These are phyloP conservation scores for Anthostomella pinea DNA, from an alignment of 2,329 filamentous ascomycete genomes.

Conservation along the genomic window DNA sequence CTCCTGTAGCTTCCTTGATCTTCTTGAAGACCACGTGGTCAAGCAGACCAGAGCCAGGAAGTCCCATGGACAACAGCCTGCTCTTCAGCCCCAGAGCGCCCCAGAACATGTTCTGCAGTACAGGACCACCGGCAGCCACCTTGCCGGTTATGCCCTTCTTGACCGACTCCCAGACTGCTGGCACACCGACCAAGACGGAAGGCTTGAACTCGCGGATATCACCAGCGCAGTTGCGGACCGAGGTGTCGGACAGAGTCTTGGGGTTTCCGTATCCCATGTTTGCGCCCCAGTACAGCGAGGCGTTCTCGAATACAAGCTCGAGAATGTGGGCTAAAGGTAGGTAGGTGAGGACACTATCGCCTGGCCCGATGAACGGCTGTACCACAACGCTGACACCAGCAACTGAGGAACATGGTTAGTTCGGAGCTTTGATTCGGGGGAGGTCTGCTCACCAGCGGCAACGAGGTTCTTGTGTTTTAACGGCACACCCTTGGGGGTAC, in stretches of 20 bases:
- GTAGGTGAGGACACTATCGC: conserved; percentile 78
- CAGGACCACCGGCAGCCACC: conserved; percentile 63
- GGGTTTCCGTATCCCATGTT: conserved; percentile 89
- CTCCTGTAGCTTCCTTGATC: conserved; percentile 85
- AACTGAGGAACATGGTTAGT: conserved; percentile 43
- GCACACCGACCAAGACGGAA: conserved; percentile 80
- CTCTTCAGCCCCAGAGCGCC: conserved; percentile 53
- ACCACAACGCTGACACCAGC: conserved; percentile 77
- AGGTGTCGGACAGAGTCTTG: conserved; percentile 77
- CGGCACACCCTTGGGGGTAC: conserved; percentile 77
- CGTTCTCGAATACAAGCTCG: conserved; percentile 87
- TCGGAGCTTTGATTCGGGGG: conserved; percentile 4
- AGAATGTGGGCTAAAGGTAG: conserved; percentile 85
- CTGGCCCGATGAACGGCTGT: conserved; percentile 71
- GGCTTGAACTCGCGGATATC: conserved; percentile 85
- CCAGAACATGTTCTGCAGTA: conserved; percentile 75
- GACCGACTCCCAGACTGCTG: conserved; percentile 85
- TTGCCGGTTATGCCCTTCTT: conserved; percentile 86
- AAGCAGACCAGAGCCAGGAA: conserved; percentile 66
- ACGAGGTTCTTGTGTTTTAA: conserved; percentile 73
- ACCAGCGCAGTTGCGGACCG: conserved; percentile 80
- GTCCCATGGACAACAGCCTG: conserved; percentile 48
- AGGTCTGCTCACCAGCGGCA: conserved; percentile 60
- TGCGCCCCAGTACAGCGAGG: conserved; percentile 78
- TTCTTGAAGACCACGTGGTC: conserved; percentile 86